Base-by-base conservation (phyloP, 2,329 filamentous ascomycete species). In the Penicillium decumbens region DNA sequence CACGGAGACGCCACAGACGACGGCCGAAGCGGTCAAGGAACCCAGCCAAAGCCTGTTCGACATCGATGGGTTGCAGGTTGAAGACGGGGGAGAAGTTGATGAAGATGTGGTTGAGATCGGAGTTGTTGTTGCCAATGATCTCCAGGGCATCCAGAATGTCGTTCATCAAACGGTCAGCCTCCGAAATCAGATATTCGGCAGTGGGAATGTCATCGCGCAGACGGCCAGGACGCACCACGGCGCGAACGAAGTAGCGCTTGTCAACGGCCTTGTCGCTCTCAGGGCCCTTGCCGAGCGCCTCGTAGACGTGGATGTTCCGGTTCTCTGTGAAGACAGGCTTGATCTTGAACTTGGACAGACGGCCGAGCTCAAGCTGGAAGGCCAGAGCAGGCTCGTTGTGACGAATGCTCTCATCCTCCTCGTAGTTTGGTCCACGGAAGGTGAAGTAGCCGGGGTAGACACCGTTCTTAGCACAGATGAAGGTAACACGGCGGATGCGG, bases 1-100 rank as follows among this genome's bases (percentile, higher is more conserved):
- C 92, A 76, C 93, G 92, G 41, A 98, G 85, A 63, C 93, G 85
- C 92, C 95, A 97, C 56, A 88, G 89, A 64, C 93, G 89, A 60
- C 89, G 87, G 60, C 93, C 93, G 65, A 97, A 98, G 56, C 93
- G 89, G 65, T 97, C 93, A 60, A 98, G 78, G 83, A 98, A 98
- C 48, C 91, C 91, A 66, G 87, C 89, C 23, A 98, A 83, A 27
- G 89, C 92, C 72, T 95, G 83, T 75, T 97, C 90, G 13, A 98
- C 89, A 75, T 96, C 89, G 51, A 83, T 77, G 3, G 93, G 91
- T 65, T 89, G 80, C 42, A 98, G 83, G 69, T 90, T 89, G 84
- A 98, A 97, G 51, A 96, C 88, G 8, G 91, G 89, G 0, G 89
- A 93, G 77, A 98, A 98, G 81, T 98, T 97, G 80, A 98, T 93